Evolutionary conservation across 1,284 basidiomycete genomes (phyloP).

Genomic region (Boletus semigastroideus): DNA sequence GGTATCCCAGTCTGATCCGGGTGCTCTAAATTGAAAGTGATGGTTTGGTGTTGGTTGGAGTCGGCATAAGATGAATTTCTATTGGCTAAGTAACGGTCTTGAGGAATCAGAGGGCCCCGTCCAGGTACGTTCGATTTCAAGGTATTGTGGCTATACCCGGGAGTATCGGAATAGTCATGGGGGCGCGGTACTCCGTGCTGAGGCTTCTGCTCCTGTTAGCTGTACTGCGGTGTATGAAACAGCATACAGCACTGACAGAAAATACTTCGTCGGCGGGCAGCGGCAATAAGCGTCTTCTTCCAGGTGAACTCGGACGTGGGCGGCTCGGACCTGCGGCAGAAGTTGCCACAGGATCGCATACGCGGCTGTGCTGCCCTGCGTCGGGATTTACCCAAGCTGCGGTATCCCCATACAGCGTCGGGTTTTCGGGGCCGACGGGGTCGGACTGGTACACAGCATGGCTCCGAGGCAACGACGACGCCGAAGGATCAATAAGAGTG

Average conservation of each 20-base stretch:
- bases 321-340: conserved; percentile 11
- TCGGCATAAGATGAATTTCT: conserved; percentile 5
- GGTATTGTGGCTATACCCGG: background rate
- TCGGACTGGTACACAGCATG: background rate
- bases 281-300: conserved; percentile 15
- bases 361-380: conserved; percentile 17
- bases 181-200: conserved; percentile 24
- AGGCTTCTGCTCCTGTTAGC: conserved; percentile 18
- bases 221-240: conserved; percentile 5
- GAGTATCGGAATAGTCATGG: conserved; percentile 4
- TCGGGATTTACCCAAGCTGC: background rate
- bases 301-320: conserved; percentile 20
- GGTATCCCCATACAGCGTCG: background rate
- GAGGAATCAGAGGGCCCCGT: conserved; percentile 23
- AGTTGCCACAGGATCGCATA: conserved; percentile 14
- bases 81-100: conserved; percentile 20
- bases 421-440: background rate
- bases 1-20: conserved; percentile 21
- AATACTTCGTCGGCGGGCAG: conserved; percentile 3
- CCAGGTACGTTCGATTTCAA: conserved; percentile 8
- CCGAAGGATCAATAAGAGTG: no score
- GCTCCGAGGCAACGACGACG: background rate
- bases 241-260: conserved; percentile 19
- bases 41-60: conserved; percentile 2
- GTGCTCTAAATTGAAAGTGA: conserved; percentile 22